Evolutionary conservation across 257 asterid genomes (phyloP).

Genomic region (Linderniella brevidens): DNA sequence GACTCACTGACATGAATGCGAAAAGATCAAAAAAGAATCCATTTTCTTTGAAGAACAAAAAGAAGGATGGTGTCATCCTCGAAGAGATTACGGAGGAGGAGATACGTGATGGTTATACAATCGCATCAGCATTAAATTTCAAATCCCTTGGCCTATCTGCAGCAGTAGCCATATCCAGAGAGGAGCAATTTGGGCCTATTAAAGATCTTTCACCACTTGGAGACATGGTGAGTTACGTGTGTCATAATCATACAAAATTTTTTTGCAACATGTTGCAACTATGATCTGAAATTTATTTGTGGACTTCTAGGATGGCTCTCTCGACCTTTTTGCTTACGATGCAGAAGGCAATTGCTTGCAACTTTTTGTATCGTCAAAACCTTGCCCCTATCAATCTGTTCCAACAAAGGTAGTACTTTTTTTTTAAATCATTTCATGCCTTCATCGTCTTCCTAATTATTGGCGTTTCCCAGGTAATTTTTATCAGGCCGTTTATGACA

Average conservation of each 20-base stretch:
- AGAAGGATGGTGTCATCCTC: constrained; percentile 31
- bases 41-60: constrained; percentile 43
- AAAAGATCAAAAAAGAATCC: constrained; percentile 38
- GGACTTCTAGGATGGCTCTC: constrained; percentile 71
- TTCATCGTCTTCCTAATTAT: constrained; percentile 11
- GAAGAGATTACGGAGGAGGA: constrained; percentile 94
- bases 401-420: constrained; percentile 69
- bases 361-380: constrained; percentile 74
- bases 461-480: constrained; percentile 48
- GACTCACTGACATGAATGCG: constrained; percentile 44
- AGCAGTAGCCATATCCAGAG: constrained; percentile 47
- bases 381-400: constrained; percentile 72
- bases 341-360: constrained; percentile 67
- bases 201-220: constrained; percentile 78
- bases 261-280: too few species aligned
- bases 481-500: constrained; percentile 74
- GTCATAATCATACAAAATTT: constrained; percentile 8
- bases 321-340: constrained; percentile 65
- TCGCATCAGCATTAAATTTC: constrained; percentile 81
- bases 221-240: constrained; percentile 49
- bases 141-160: constrained; percentile 71
- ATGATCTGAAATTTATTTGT: constrained; percentile 9
- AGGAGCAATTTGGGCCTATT: constrained; percentile 73
- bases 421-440: neutral
- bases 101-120: constrained; percentile 65